Evolutionary conservation across 164 flowering plant genomes (phyloP).

Genomic region (Cinnamomum micranthum): DNA sequence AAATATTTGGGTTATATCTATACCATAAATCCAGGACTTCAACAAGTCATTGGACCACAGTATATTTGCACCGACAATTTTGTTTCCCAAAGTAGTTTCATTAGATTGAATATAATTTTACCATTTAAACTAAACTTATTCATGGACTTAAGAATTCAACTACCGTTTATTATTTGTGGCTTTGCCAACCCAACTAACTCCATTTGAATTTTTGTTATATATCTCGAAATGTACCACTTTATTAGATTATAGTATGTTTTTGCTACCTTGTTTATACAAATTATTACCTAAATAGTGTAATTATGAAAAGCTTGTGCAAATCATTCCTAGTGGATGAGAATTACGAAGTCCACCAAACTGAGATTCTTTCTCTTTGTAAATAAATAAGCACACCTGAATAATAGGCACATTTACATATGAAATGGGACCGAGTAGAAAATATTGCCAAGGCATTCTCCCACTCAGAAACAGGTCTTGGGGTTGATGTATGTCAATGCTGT

Average conservation of each 20-base stretch:
- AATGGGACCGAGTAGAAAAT: neutral
- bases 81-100: neutral
- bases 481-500: too few relatives aligned
- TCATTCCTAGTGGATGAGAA: neutral
- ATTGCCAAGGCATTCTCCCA: too few relatives aligned
- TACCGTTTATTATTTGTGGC: too few relatives aligned
- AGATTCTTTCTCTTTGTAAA: neutral
- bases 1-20: too few relatives aligned
- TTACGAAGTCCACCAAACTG: neutral
- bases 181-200: too few relatives aligned
- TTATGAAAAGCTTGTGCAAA: neutral
- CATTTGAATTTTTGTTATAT: too few relatives aligned
- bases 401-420: neutral
- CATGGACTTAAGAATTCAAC: neutral
- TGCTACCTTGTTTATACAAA: neutral
- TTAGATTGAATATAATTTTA: too few relatives aligned
- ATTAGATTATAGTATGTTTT: neutral
- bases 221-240: neutral
- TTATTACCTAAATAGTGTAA: neutral
- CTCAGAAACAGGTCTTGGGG: too few relatives aligned
- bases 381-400: neutral
- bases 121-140: neutral
- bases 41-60: neutral
- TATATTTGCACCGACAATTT: too few relatives aligned
- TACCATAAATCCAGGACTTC: too few relatives aligned